A percentile compares a stretch with the other conserved stretches of the same genome.
Conservation (phyloP, 495 filamentous ascomycete genomes). For the Xylaria telfairii region DNA sequence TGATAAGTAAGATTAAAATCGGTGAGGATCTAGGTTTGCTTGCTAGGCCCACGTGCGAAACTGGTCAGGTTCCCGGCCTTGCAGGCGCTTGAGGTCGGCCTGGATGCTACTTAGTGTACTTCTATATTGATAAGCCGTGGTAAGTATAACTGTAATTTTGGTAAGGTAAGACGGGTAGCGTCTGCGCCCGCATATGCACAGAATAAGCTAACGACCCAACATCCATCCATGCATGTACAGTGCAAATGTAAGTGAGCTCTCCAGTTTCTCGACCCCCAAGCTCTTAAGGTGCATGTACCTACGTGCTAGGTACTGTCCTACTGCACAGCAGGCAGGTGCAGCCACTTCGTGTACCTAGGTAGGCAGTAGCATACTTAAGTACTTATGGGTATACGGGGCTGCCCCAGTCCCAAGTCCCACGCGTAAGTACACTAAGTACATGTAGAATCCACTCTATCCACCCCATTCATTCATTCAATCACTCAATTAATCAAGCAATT, state of each 20-base stretch:
- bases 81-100: background rate
- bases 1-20: constrained; percentile 14
- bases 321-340: background rate
- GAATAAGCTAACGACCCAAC: constrained; percentile 5
- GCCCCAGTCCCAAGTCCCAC: background rate
- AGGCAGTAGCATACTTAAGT: too few species aligned
- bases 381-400: background rate
- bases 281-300: constrained; percentile 1
- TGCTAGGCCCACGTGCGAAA: constrained; percentile 13
- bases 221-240: background rate
- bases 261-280: background rate
- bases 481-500: constrained; percentile 11
- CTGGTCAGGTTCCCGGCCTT: background rate
- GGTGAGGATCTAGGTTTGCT: constrained; percentile 1
- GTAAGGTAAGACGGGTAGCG: background rate
- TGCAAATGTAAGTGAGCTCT: background rate
- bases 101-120: background rate
- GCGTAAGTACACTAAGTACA: background rate
- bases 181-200: background rate
- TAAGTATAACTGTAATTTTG: background rate
- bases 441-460: constrained; percentile 9
- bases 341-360: background rate
- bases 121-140: background rate
- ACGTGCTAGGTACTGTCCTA: too few species aligned
- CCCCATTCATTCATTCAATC: constrained; percentile 15